Base-by-base conservation (phyloP, 768 basidiomycete species). In the Tylopilus vinaceipallidus region DNA sequence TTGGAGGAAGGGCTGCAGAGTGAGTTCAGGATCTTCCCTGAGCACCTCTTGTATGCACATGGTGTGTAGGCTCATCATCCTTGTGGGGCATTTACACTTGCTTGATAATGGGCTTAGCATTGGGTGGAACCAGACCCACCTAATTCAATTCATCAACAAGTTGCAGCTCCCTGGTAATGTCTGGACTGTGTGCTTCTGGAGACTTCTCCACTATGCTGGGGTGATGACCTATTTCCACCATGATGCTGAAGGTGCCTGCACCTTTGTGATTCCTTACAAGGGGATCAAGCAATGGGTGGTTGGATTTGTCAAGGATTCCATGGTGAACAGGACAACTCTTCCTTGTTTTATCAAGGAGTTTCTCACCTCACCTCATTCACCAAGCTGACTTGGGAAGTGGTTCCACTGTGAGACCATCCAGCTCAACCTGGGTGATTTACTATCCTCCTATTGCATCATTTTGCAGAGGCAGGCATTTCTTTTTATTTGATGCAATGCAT, bases 381-480 rank as follows among this genome's bases (percentile, higher is more conserved):
- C 19, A 10, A 23, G 11, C 37, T 10, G 22, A 22, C 22, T 38
- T 38, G 20, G 7, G 13, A 22, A 22, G n/a, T 11, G 34, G 34
- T 36, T 45, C 10, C 4, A 22, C 7, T 11, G 8, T 12, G 47
- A 48, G 17, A 48, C 47, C 9, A 11, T 41, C 3, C 22, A 33
- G 14, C 39, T 48, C 5, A 14, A 34, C 12, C 30, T n/a, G 12
- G 39, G 47, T 7, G 39, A 40, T 14, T n/a, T 48, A 3, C 10
- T 58, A 50, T 20, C 53, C 48, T 0, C 57, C 56, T 4, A 40
- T 47, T 2, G 50, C 40, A 12, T 13, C 39, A 1, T 47, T 58
- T 12, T 45, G 27, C 4, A 35, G 24, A 0, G 52, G 57, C 0
- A 49, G 57, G 0, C 52, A 54, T 16, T 58, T 47, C 26, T 54